Base-by-base conservation (phyloP, 2,329 filamentous ascomycete species). In the Fusarium bactridioides region DNA sequence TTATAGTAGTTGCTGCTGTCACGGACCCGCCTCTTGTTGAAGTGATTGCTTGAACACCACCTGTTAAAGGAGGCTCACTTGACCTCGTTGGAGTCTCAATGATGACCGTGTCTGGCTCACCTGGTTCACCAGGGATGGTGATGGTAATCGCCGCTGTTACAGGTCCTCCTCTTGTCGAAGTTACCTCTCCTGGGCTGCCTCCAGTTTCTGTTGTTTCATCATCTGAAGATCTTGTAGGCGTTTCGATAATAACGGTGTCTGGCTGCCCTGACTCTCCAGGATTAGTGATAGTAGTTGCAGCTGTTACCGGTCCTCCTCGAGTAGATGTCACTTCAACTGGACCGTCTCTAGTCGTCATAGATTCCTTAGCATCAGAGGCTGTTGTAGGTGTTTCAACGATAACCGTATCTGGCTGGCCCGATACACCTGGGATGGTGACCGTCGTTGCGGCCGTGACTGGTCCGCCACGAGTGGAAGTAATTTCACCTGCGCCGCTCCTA, bases 61-160 rank as follows among this genome's bases (percentile, higher is more conserved):
- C 47, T 15, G 29, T 51, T 3, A 35, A n/a, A 2, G n/a, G 6
- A 4, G 47, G 29, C 12, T 51, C 29, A 9, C 11, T 23, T 23
- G 47, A 51, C 8, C n/a, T 25, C 4, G 47, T 25, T 25, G 47
- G 21, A 10, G 29, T 51, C 19, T 68, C 50, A 3, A 69, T 9
- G 7, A 69, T 31, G 6, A 69, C 31, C 0, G 51, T 69, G 2
- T 68, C 65, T 7, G 65, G 51, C 19, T 48, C 27, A 10, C 65
- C 67, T 2, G 43, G 25, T 1, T 21, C n/a, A 1, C 37, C 48
- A 6, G 64, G 25, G 7, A 68, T 57, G 1, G 53, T 57, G 5
- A 54, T 33, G 1, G 64, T 69, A 2, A 16, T 54, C 4, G 23
- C 31, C 2, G 7, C 38, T 10, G 63, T 31, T 9, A 48, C 63